Evolutionary conservation across 2,329 filamentous ascomycete species (phyloP), one percentile per base, ranked within the genome.

Genomic region (Alternaria novae-zelandiae): DNA sequence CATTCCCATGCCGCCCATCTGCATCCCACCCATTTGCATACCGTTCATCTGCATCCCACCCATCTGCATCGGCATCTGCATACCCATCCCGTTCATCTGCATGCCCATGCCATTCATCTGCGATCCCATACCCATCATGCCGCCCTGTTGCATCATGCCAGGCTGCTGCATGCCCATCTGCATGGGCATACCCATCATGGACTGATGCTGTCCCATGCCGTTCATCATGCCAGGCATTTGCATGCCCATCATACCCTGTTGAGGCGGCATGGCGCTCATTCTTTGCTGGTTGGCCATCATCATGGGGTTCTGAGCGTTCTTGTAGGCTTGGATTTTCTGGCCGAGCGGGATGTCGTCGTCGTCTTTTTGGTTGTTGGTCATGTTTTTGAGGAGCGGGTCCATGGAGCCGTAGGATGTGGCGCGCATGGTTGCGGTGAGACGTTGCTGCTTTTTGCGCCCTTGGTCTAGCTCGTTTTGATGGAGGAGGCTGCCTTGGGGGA

Each of bases 401-500:
- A 75, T 63, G 53, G 57, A 51, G 15, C 71, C 73, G 50, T 73
- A 74, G 54, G 74, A 78, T 15, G 70, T 74, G 5, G 73, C 70
- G 23, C 79, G 76, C 50, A 71, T 65, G 63, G 78, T 74, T 66
- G 76, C 63, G 9, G 79, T 75, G 11, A 79, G 60, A 45, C 81
- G 71, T 26, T 80, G 70, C 4, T 73, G 72, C 63, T 79, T 79
- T 7, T 74, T 70, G 45, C 76, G 77, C 28, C 80, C 78, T 61
- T 82, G 75, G 17, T 75, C 77, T 20, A 78, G 51, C 49, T 79
- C 78, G 50, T 77, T 79, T 54, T 76, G 68, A 49, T 80, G 79
- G 9, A 85, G 77, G 9, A 85, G 74, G 17, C 79, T 82, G 28
- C 81, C 81, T 30, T 72, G 74, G 0, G 80, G 76, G 6, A 81